A percentile compares a stretch with the other conserved stretches of the same genome.
phyloP scores from a whole-genome alignment of 2,329 filamentous ascomycete genomes.

The Claviceps sp. region DNA sequence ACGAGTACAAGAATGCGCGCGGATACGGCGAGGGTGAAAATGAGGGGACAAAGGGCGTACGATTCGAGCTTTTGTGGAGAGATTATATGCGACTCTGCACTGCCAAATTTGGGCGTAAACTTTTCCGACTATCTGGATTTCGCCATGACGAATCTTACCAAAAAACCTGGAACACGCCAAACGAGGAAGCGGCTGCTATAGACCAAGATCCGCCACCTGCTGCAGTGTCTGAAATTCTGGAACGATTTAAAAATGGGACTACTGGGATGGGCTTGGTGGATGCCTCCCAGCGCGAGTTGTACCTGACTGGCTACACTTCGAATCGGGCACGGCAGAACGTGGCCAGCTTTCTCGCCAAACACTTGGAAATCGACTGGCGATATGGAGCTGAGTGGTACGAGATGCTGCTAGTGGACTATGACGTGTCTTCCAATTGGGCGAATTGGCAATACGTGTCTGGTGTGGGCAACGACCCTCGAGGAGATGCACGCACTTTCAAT shows the following conservation, averaged over 20 bases:
- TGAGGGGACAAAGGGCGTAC: constrained; percentile 52
- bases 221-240: constrained; percentile 34
- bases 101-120: constrained; percentile 49
- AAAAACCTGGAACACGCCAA: constrained; percentile 36
- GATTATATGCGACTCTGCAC: constrained; percentile 72
- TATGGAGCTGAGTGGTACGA: constrained; percentile 77
- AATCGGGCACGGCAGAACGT: constrained; percentile 68
- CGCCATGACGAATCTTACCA: constrained; percentile 28
- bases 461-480: constrained; percentile 65
- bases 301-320: constrained; percentile 64
- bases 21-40: constrained; percentile 62
- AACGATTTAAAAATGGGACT: constrained; percentile 49
- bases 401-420: constrained; percentile 60
- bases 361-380: constrained; percentile 65
- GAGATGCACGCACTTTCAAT: constrained; percentile 63
- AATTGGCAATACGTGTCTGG: constrained; percentile 76
- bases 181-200: constrained; percentile 14
- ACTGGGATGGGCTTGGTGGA: constrained; percentile 70
- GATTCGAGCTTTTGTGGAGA: constrained; percentile 64
- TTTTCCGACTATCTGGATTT: constrained; percentile 56
- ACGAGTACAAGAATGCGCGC: constrained; percentile 22
- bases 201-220: constrained; percentile 28
- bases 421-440: constrained; percentile 63
- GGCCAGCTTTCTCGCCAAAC: constrained; percentile 59
- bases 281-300: constrained; percentile 60